Percentiles rank a stretch among this genome's conserved stretches.
phyloP scores from a whole-genome alignment of 2,329 filamentous ascomycete species.

The Cladophialophora psammophila region DNA sequence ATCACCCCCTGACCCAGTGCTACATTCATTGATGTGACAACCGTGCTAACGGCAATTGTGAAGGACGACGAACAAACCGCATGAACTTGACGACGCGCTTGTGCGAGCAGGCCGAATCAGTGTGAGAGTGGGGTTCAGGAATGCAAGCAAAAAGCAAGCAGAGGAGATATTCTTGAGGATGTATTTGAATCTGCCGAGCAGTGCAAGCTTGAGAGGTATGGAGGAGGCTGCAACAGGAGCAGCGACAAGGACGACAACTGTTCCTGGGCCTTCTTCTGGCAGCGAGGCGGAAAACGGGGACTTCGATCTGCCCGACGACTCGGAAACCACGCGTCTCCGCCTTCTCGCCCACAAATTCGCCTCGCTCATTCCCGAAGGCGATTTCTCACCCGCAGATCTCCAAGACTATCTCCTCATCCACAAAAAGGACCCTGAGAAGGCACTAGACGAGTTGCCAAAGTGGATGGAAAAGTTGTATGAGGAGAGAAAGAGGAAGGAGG shows the following conservation, averaged over 20 bases:
- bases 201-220: constrained; percentile 1
- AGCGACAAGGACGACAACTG: not conserved
- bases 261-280: not conserved
- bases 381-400: constrained; percentile 61
- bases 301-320: constrained; percentile 1
- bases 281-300: constrained; percentile 2
- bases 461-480: constrained; percentile 47
- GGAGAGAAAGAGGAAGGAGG: constrained; percentile 34
- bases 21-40: not conserved
- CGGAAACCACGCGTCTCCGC: constrained; percentile 41
- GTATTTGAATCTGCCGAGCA: constrained; percentile 39
- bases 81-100: constrained; percentile 75
- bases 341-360: constrained; percentile 57
- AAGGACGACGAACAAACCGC: constrained; percentile 74
- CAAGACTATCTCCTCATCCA: constrained; percentile 61
- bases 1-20: not conserved
- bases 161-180: constrained; percentile 44
- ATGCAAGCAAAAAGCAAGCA: constrained; percentile 41
- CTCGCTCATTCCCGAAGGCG: constrained; percentile 53
- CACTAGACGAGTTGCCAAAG: constrained; percentile 52
- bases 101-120: constrained; percentile 78
- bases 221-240: constrained; percentile 9
- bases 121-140: constrained; percentile 67
- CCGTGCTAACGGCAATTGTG: not conserved
- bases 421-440: constrained; percentile 57